Percentiles rank a stretch among this genome's conserved stretches.
Conservation (phyloP, 352 stramenopile species). For the Pythium chondricola region DNA sequence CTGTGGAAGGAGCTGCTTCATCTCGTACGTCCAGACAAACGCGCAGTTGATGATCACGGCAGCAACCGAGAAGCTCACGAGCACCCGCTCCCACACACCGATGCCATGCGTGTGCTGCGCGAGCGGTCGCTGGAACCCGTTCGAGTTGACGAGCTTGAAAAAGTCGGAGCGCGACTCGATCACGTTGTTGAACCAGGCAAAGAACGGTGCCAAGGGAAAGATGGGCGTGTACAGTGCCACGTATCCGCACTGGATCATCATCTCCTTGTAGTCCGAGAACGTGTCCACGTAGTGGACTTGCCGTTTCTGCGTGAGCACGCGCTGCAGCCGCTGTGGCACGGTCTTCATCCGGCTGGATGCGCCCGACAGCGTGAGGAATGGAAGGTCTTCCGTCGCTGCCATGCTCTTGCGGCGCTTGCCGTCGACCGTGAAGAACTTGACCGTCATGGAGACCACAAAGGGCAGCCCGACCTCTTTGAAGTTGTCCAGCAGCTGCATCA, state of each 20-base stretch:
- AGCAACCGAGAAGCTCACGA: constrained; percentile 90
- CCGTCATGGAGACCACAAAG: constrained; percentile 36
- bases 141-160: constrained; percentile 87
- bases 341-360: neutral
- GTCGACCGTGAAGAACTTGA: constrained; percentile 35
- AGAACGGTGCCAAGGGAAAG: constrained; percentile 87
- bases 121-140: constrained; percentile 82
- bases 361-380: constrained; percentile 3
- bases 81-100: constrained; percentile 89
- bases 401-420: constrained; percentile 25
- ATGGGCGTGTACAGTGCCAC: constrained; percentile 90
- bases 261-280: constrained; percentile 71
- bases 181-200: constrained; percentile 89
- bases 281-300: constrained; percentile 59
- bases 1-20: constrained; percentile 37
- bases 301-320: constrained; percentile 53
- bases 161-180: constrained; percentile 89
- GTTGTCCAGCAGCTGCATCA: constrained; percentile 60
- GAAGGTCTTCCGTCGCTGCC: neutral
- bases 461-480: constrained; percentile 62
- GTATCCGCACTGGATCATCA: constrained; percentile 91
- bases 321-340: constrained; percentile 28
- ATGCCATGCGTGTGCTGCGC: constrained; percentile 88
- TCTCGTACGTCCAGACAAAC: constrained; percentile 81
- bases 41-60: constrained; percentile 92